These are phyloP conservation scores for Fraxinus platypoda DNA, from an alignment of 305 asterid species.

Conservation along the genomic window DNA sequence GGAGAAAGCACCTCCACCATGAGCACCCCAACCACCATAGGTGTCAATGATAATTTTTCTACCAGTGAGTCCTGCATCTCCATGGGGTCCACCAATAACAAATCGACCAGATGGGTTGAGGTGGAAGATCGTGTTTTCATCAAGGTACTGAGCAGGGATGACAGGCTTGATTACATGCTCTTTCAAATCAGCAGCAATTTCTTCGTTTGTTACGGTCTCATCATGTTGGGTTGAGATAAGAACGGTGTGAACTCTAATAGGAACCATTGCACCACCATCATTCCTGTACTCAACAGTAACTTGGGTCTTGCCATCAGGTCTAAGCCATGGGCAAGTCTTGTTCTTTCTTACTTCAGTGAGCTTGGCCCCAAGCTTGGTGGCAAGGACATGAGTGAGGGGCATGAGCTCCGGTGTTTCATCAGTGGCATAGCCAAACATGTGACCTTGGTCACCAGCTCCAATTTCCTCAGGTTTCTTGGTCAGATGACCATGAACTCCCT, in stretches of 20 bases:
- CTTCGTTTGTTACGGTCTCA: constrained; percentile 23
- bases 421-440: constrained; percentile 34
- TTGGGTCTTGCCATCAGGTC: constrained; percentile 32
- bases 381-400: constrained; percentile 31
- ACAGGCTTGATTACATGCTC: constrained; percentile 28
- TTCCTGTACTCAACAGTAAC: constrained; percentile 29
- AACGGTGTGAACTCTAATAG: constrained; percentile 31
- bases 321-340: constrained; percentile 30
- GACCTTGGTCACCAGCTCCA: constrained; percentile 35
- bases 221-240: constrained; percentile 31
- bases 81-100: constrained; percentile 33
- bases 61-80: constrained; percentile 31
- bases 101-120: constrained; percentile 33
- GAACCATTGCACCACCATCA: constrained; percentile 29
- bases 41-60: constrained; percentile 26
- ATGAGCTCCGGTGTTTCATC: constrained; percentile 31
- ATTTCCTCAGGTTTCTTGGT: constrained; percentile 38
- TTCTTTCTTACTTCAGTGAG: constrained; percentile 32
- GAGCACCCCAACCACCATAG: constrained; percentile 87
- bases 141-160: constrained; percentile 29
- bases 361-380: constrained; percentile 30
- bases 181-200: constrained; percentile 25
- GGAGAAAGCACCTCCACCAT: constrained; percentile 86
- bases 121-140: constrained; percentile 29
- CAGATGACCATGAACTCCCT: constrained; percentile 37